Conservation (phyloP, 75 land plant genomes). For the Pinus taeda region DNA sequence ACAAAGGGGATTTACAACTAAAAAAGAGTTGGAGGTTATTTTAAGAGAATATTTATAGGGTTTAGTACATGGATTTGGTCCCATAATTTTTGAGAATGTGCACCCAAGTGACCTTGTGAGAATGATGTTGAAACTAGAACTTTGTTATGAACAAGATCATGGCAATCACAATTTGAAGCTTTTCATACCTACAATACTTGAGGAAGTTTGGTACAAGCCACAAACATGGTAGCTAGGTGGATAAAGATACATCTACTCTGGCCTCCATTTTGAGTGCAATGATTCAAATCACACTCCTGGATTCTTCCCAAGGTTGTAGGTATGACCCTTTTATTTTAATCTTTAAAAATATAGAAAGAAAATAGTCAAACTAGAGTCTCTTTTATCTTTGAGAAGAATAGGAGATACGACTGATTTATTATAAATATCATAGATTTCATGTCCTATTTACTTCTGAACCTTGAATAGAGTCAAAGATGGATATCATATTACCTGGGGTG, state of each 20-base stretch:
- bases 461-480: background rate
- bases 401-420: background rate
- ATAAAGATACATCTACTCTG: constrained; percentile 41
- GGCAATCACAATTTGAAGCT: constrained; percentile 41
- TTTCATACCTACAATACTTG: constrained; percentile 56
- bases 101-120: constrained; percentile 56
- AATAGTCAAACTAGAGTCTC: background rate
- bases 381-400: background rate
- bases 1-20: constrained; percentile 48
- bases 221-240: constrained; percentile 35
- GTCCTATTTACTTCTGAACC: background rate
- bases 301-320: constrained; percentile 85
- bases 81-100: constrained; percentile 44
- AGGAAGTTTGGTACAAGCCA: constrained; percentile 45
- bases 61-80: constrained; percentile 36
- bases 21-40: constrained; percentile 52
- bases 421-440: background rate
- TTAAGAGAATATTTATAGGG: constrained; percentile 37
- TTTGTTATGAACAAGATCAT: constrained; percentile 68
- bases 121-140: constrained; percentile 76
- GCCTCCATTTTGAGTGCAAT: constrained; percentile 66
- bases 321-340: constrained; percentile 6
- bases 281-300: constrained; percentile 71
- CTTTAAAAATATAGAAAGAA: background rate
- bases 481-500: too few species aligned